Base-by-base conservation (phyloP, 176 grass and related monocot species). In the Areca catechu region DNA sequence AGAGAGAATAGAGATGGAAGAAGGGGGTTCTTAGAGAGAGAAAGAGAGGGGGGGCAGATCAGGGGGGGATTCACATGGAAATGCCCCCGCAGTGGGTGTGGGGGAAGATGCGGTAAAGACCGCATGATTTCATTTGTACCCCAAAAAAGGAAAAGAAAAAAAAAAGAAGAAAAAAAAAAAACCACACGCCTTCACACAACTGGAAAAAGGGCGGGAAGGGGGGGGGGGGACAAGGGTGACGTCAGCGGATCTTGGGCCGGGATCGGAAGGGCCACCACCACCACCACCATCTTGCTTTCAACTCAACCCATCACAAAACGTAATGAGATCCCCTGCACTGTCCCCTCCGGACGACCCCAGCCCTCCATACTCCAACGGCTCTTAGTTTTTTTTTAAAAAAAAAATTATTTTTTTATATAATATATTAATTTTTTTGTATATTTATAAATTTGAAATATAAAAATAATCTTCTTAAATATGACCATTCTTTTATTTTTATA, bases 171-270 rank as follows among this genome's bases (percentile, higher is more conserved):
- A 12, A 43, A 12, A 37, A 12, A 19, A 22, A 58, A 16, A 28
- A 22, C 7, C 43, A 3, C 51, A 10, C 37, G 50, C 49, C 55
- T 43, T 30, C n/a, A 25, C 75, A 16, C 18, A 24, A 63, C 24
- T 51, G 60, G 49, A 68, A 60, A 53, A 60, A 25, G 21, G 49
- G 49, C 20, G 7, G 56, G 9, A 53, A 60, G 47, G 21, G 49
- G 49, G 30, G 7, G 56, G 9, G 29, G 22, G 34, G 47, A 54
- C 53, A 61, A 7, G 16, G 20, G 50, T 86, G 82, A 91, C 82
- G 76, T 86, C 82, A 86, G 76, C 72, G 79, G 77, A 86, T 91
- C 88, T 86, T 47, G 43, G 3, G 19, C 21, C 19, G 21, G 67
- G 78, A 82, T 91, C 62, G 69, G 27, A 28, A 16, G 63, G 79